Base-by-base conservation (phyloP, 495 filamentous ascomycete species). In the Penicillium lividum region DNA sequence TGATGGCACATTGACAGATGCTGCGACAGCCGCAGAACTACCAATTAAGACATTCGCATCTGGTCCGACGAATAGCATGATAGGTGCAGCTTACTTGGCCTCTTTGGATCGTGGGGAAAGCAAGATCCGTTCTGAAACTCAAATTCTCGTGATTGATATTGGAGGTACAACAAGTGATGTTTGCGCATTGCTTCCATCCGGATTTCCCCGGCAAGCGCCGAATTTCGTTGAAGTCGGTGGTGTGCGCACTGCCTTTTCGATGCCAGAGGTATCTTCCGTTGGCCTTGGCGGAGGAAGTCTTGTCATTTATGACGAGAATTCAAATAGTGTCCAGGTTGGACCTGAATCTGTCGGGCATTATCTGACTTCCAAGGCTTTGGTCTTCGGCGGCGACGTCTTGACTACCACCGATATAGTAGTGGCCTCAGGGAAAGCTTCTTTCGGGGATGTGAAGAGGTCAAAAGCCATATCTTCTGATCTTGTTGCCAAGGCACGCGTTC, bases 141-240 rank as follows among this genome's bases (percentile, higher is more conserved):
- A 61, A 10, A 47, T 58, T 0, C 54, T 61, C 9, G 59, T 61
- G 15, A 38, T 61, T 16, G 59, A 61, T 56, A 48, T 51, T 51
- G 82, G 82, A 34, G 82, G 82, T 4, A 85, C 82, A 0, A 85
- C 82, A 10, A 83, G 78, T 5, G 82, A 85, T 62, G 73, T 83
- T 6, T 78, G 80, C 34, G 74, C 77, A 8, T 61, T 85, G 28
- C 70, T 84, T 3, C 74, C 79, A 11, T 80, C 74, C 48, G 81
- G 82, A 2, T 82, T 82, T 51, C 81, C 82, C 7, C 71, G 81
- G 18, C 80, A 83, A 59, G 79, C 82, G 36, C 73, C 82, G n/a
- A 62, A 61, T 33, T 70, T 61, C 27, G 64, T 70, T 5, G 71
- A 60, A 44, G 68, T 84, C 18, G 79, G 70, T 1, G 81, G 82